Conservation (phyloP, 192 early-diverging fungal genomes). For the Backusella circina region DNA sequence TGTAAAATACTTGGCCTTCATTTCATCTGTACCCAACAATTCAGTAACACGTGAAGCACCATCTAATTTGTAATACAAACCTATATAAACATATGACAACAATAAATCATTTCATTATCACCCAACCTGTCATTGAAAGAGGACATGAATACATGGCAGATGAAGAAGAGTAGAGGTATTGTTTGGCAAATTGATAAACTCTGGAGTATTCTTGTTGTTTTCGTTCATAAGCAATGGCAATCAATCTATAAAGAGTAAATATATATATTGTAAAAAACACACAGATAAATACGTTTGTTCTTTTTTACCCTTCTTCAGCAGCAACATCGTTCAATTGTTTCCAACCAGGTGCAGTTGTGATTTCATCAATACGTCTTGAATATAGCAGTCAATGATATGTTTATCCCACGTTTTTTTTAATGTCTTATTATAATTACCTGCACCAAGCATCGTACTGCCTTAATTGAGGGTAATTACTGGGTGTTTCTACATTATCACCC, state of each 20-base stretch:
- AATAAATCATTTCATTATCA: background rate
- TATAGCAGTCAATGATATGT: no score
- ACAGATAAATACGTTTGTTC: background rate
- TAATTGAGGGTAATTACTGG: conserved; percentile 52
- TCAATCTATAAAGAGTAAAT: conserved; percentile 20
- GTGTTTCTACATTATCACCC: conserved; percentile 51
- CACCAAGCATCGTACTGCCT: conserved; percentile 67
- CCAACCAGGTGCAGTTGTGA: conserved; percentile 60
- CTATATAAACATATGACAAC: no score
- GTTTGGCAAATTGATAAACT: conserved; percentile 63
- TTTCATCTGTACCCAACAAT: conserved; percentile 42
- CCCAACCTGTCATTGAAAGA: conserved; percentile 69
- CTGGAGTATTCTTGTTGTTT: conserved; percentile 45
- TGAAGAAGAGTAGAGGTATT: conserved; percentile 50
- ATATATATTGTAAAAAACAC: background rate
- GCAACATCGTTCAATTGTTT: conserved; percentile 51
- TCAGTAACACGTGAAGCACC: conserved; percentile 61
- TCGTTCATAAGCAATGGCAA: conserved; percentile 61
- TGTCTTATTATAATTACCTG: conserved; percentile 23
- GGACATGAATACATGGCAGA: conserved; percentile 58
- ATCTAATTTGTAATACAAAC: no score
- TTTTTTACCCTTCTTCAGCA: conserved; percentile 44
- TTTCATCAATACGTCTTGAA: conserved; percentile 52
- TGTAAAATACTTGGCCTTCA: conserved; percentile 43
- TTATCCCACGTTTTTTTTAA: no score